phyloP scores from a whole-genome alignment of 495 filamentous ascomycete species.

The Aspergillus coremiiformis region DNA sequence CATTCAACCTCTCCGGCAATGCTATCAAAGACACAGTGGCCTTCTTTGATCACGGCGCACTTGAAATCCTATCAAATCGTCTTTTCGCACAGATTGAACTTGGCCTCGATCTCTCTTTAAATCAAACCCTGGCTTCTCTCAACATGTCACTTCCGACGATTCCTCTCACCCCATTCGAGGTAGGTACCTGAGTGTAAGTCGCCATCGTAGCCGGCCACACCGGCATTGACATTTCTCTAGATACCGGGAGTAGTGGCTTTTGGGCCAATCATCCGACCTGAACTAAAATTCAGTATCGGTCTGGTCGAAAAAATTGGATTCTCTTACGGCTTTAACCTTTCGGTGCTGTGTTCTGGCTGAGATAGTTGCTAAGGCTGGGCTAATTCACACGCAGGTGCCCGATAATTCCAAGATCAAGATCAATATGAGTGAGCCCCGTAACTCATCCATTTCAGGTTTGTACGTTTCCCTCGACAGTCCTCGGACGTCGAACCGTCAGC shows the following conservation, averaged over 20 bases:
- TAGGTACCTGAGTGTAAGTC: background rate
- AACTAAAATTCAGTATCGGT: slow-evolving; percentile 10
- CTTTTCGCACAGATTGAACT: slow-evolving; percentile 26
- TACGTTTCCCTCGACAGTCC: slow-evolving; percentile 5
- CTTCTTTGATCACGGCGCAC: slow-evolving; percentile 17
- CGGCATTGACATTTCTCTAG: background rate
- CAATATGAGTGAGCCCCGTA: slow-evolving; percentile 11
- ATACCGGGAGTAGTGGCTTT: slow-evolving; percentile 25
- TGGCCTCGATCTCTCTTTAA: slow-evolving; percentile 10
- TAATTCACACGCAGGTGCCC: slow-evolving; percentile 13
- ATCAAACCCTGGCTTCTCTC: slow-evolving; percentile 4
- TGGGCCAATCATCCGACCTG: slow-evolving; percentile 19
- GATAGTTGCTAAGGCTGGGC: background rate
- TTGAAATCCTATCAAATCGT: slow-evolving; percentile 17
- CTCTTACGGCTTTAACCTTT: slow-evolving; percentile 23
- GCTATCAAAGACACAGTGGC: slow-evolving; percentile 7
- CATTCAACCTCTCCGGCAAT: slow-evolving; percentile 11
- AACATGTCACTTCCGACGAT: slow-evolving; percentile 18
- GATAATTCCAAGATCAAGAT: slow-evolving; percentile 20
- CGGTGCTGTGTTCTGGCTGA: background rate
- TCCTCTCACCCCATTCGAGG: slow-evolving; percentile 20
- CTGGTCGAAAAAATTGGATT: slow-evolving; percentile 17
- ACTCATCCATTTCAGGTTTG: slow-evolving; percentile 23
- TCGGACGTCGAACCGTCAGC: background rate
- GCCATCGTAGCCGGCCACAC: background rate